Evolutionary conservation across 768 basidiomycete genomes (phyloP), one percentile per base, ranked within the genome.

Genomic region (Fomitopsis pulvina): DNA sequence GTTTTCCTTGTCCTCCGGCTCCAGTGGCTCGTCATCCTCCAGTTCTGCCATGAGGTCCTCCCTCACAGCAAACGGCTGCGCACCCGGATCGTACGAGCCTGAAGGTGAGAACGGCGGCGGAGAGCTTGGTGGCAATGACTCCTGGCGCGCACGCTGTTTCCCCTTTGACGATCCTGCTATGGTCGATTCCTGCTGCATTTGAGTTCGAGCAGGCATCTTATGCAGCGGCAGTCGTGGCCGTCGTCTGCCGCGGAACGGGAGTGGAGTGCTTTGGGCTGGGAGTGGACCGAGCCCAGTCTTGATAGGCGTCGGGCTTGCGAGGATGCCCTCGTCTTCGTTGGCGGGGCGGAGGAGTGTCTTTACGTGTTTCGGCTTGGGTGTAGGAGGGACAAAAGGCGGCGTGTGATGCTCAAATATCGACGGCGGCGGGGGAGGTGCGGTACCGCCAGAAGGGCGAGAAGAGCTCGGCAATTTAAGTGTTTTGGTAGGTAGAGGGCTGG

Each of bases 361-460:
- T n/a, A 49, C 40, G 26, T 29, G 48, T 20, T 18, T 30, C 2
- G 24, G 48, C 22, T 49, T 37, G 4, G 40, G 27, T 9, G 48
- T 41, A 2, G 22, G 48, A 12, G 48, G 39, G 3, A 41, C 48
- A 29, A 49, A 21, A 7, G 24, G 20, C 18, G 39, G 49, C 10
- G 39, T 27, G 27, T 29, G 49, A 21, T 43, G 16, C 29, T 50
- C 43, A 8, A 37, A 37, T 12, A 37, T 18, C 14, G 34, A 18
- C 7, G 34, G 34, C 5, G 34, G 34, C 18, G 24, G 26, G 3
- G 45, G 12, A 24, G 7, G 6, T n/a, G 30, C 57, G 79, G 85
- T 52, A 77, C 81, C 63, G 81, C 34, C 78, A 58, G 93, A 92
- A 63, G 87, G 92, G 58, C 75, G 87, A 24, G 91, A 93, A 62